Evolutionary conservation across 2,329 filamentous ascomycete genomes (phyloP).

Genomic region (Aspergillus phoenicis): DNA sequence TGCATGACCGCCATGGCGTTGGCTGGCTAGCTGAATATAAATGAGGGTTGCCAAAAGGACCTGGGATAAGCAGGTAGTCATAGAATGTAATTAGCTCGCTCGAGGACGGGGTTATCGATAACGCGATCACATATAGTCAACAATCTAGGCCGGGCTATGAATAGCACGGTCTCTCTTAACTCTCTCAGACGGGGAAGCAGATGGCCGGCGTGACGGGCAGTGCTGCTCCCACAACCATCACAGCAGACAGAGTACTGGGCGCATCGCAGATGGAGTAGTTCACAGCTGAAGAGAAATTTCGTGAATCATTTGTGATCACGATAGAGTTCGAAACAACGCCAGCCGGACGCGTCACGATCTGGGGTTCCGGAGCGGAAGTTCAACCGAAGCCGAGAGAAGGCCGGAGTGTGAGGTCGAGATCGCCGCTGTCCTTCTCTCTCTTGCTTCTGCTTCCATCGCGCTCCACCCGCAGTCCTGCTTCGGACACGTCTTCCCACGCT

Average conservation of each 20-base stretch:
- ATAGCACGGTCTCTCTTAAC: background rate
- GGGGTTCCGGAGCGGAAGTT: constrained; percentile 5
- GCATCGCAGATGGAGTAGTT: background rate
- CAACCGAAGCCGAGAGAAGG: background rate
- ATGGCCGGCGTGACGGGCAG: background rate
- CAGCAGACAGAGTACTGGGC: too few species aligned
- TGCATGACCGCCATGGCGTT: background rate
- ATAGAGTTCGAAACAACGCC: too few species aligned
- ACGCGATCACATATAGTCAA: background rate
- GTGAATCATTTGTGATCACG: background rate
- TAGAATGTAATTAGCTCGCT: background rate
- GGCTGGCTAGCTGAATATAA: background rate
- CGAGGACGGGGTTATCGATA: background rate
- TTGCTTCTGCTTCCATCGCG: constrained; percentile 19
- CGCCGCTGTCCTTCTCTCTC: constrained; percentile 19
- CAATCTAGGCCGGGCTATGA: background rate
- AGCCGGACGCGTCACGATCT: background rate
- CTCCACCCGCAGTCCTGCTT: constrained; percentile 18
- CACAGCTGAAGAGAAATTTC: background rate
- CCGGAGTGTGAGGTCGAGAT: background rate
- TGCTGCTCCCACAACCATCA: too few species aligned
- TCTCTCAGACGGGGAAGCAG: too few species aligned
- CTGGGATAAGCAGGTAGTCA: background rate
- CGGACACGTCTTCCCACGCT: constrained; percentile 21
- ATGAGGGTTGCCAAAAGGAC: background rate